A percentile compares a stretch with the other conserved stretches of the same genome.
Evolutionary conservation across 371 early-diverging fungal species (phyloP).

Genomic region (Dentiscutata heterogama): DNA sequence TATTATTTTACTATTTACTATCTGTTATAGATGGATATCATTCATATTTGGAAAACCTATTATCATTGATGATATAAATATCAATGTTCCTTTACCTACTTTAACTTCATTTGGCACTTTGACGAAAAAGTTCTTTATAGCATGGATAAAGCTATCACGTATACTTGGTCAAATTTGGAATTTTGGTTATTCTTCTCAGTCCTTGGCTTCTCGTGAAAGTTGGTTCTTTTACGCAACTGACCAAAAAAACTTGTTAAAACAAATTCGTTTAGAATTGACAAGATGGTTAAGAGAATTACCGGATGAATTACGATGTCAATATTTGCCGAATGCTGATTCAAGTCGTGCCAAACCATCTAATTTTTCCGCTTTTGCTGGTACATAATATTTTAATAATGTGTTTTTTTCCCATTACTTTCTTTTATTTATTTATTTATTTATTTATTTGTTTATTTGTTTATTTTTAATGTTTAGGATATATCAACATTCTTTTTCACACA

Average conservation of each 20-base stretch:
- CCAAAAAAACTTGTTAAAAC: slow-evolving; percentile 24
- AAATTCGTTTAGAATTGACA: slow-evolving; percentile 37
- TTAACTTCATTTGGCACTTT: neutral
- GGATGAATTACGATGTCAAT: slow-evolving; percentile 41
- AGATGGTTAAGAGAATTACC: slow-evolving; percentile 46
- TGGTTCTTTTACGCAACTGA: slow-evolving; percentile 31
- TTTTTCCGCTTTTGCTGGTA: slow-evolving; percentile 36
- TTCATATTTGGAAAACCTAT: slow-evolving; percentile 31
- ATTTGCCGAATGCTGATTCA: slow-evolving; percentile 39
- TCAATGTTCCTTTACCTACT: slow-evolving; percentile 39
- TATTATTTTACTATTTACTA: neutral
- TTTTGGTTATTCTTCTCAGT: slow-evolving; percentile 44
- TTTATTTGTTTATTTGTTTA: too few species aligned
- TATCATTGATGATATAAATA: slow-evolving; percentile 27
- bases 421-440: too few species aligned
- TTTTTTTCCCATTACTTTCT: too few species aligned
- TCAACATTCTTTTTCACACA: slow-evolving; percentile 43
- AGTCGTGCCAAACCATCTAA: slow-evolving; percentile 18
- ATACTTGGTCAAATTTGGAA: slow-evolving; percentile 44
- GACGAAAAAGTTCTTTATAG: slow-evolving; percentile 33
- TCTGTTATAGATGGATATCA: slow-evolving; percentile 21
- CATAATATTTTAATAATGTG: too few species aligned
- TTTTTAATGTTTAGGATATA: neutral
- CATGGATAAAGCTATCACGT: slow-evolving; percentile 36
- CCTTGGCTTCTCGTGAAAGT: slow-evolving; percentile 15